Conservation (phyloP, 2,329 filamentous ascomycete genomes). For the Colletotrichum endophyticum region DNA sequence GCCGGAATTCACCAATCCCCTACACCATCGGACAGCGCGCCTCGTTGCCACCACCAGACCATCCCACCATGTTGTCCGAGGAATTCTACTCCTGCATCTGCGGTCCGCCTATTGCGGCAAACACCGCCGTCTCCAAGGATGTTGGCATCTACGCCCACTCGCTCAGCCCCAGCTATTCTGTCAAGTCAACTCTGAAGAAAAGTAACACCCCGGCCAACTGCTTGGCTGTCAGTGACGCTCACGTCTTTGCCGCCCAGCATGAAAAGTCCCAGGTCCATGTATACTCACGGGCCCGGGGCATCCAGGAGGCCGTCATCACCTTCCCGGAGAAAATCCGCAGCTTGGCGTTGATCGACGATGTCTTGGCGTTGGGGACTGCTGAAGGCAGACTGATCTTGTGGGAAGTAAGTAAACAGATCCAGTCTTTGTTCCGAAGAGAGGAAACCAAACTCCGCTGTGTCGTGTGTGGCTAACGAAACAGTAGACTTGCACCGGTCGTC, state of each 20-base stretch:
- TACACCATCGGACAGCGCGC: background rate
- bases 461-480: slow-evolving; percentile 23
- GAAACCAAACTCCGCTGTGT: slow-evolving; percentile 11
- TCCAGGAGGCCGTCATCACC: slow-evolving; percentile 86
- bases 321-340: slow-evolving; percentile 88
- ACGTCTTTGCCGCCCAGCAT: slow-evolving; percentile 89
- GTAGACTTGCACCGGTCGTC: slow-evolving; percentile 76
- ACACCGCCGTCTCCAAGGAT: slow-evolving; percentile 74
- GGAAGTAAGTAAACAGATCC: slow-evolving; percentile 69
- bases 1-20: background rate
- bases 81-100: slow-evolving; percentile 64
- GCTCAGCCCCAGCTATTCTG: slow-evolving; percentile 76
- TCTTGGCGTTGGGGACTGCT: slow-evolving; percentile 81
- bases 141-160: slow-evolving; percentile 87
- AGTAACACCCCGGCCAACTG: slow-evolving; percentile 81
- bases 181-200: slow-evolving; percentile 87
- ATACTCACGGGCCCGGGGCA: slow-evolving; percentile 82
- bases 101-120: slow-evolving; percentile 63
- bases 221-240: slow-evolving; percentile 78
- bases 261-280: slow-evolving; percentile 94
- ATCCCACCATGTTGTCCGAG: slow-evolving; percentile 59
- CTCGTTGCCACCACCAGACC: background rate
- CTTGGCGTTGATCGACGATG: slow-evolving; percentile 72
- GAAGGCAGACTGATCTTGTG: slow-evolving; percentile 88
- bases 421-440: background rate